These are phyloP conservation scores for thale cress (Arabidopsis thaliana) DNA, from an alignment of 345 rosid genomes.

Conservation along the genomic window DNA sequence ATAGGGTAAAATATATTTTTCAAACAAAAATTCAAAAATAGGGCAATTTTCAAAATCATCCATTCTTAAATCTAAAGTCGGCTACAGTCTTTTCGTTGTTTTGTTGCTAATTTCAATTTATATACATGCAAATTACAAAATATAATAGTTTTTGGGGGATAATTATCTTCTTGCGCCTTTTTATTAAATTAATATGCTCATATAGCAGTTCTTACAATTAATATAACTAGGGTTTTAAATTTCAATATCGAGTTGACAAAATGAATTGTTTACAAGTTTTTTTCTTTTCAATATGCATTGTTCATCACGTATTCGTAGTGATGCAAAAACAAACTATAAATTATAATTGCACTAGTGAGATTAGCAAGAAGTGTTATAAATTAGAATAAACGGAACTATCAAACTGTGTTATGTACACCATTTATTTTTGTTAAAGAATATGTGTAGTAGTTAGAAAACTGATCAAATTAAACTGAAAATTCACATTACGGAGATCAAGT, in stretches of 20 bases:
- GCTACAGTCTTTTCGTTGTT: too few species aligned
- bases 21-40: too few species aligned
- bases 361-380: not conserved
- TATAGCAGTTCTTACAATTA: not conserved
- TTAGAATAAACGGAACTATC: not conserved
- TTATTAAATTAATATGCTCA: not conserved
- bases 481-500: not conserved
- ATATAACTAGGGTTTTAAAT: not conserved
- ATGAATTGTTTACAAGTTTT: not conserved
- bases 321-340: not conserved
- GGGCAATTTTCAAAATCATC: too few species aligned
- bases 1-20: too few species aligned
- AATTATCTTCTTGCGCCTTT: not conserved
- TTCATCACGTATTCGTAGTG: not conserved
- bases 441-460: not conserved
- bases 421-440: not conserved
- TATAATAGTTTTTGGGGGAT: not conserved
- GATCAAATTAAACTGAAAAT: constrained; percentile 10
- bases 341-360: not conserved
- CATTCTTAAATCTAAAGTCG: not conserved
- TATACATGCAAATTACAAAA: not conserved
- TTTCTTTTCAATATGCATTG: not conserved
- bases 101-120: not conserved
- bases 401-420: not conserved
- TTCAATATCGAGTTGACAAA: not conserved